Conservation (phyloP, 2,329 filamentous ascomycete species). For the Sodiomyces alkalinus region DNA sequence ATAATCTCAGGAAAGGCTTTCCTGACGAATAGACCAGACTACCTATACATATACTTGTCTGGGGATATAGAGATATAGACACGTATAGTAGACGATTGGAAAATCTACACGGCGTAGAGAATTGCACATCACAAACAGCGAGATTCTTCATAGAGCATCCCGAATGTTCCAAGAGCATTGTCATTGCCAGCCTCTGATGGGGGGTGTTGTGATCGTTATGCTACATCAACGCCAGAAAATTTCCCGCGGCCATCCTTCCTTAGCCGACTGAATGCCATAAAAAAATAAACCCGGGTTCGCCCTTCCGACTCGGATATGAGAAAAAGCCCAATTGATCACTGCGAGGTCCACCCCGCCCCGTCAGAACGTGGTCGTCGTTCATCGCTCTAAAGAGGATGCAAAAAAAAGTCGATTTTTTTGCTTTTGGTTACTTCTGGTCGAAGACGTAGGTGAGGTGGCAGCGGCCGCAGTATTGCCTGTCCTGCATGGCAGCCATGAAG, state of each 20-base stretch:
- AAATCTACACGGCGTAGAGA: too few species aligned
- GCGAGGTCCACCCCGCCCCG: too few species aligned
- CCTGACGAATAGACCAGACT: conserved; percentile 12
- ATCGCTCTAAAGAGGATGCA: too few species aligned
- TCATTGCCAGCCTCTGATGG: conserved; percentile 11
- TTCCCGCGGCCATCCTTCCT: conserved; percentile 19
- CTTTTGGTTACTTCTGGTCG: conserved; percentile 42
- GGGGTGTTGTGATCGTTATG: conserved; percentile 24
- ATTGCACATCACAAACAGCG: not conserved
- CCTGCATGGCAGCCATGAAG: conserved; percentile 99
- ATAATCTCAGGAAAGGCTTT: conserved; percentile 49
- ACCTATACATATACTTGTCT: not conserved
- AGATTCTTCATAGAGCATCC: too few species aligned
- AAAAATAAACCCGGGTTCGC: conserved; percentile 7
- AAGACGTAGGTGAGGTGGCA: conserved; percentile 63
- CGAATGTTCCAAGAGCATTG: conserved; percentile 7
- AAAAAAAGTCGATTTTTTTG: conserved; percentile 3
- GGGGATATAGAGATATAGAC: not conserved
- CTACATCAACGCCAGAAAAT: conserved; percentile 30
- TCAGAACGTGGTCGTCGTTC: too few species aligned
- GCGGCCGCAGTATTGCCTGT: conserved; percentile 89
- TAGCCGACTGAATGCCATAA: conserved; percentile 10
- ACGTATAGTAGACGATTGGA: too few species aligned
- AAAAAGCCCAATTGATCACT: too few species aligned
- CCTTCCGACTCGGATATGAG: too few species aligned